These are phyloP conservation scores for Plectranthus barbatus DNA, from an alignment of 257 asterid species.

Conservation along the genomic window DNA sequence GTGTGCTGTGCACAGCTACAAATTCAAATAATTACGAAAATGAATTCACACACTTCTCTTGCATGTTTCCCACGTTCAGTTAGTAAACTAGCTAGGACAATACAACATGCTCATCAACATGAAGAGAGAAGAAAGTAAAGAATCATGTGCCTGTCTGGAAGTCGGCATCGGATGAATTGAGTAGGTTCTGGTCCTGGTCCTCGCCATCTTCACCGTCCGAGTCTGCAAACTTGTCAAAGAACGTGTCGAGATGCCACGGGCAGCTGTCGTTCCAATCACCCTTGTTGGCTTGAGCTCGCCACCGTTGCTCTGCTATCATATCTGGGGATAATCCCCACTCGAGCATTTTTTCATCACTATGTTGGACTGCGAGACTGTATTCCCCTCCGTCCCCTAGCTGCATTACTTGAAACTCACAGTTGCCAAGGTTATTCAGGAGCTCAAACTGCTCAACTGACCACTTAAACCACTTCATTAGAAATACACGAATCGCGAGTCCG, in stretches of 20 bases:
- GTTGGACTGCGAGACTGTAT: constrained; percentile 52
- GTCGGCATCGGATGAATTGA: not conserved
- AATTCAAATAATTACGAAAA: no score
- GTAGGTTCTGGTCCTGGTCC: not conserved
- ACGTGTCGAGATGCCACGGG: constrained; percentile 40
- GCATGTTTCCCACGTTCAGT: not conserved
- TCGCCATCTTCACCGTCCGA: constrained; percentile 29
- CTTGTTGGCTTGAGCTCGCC: constrained; percentile 35
- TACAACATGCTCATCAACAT: not conserved
- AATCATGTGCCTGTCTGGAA: constrained; percentile 2
- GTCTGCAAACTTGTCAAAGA: constrained; percentile 45
- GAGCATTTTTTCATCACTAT: constrained; percentile 31
- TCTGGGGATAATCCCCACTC: constrained; percentile 55
- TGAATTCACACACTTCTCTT: no score
- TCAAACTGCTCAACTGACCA: constrained; percentile 64
- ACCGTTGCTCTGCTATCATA: constrained; percentile 51
- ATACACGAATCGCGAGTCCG: constrained; percentile 57
- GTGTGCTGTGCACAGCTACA: no score
- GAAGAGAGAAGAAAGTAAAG: not conserved
- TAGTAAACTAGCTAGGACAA: not conserved
- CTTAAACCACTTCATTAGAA: constrained; percentile 60
- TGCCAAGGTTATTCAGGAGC: constrained; percentile 39
- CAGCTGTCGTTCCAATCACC: constrained; percentile 45
- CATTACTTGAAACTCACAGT: constrained; percentile 51
- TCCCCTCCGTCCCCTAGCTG: constrained; percentile 54